These are phyloP conservation scores for Shiraia sp. DNA, from an alignment of 2,329 filamentous ascomycete species.

Conservation along the genomic window DNA sequence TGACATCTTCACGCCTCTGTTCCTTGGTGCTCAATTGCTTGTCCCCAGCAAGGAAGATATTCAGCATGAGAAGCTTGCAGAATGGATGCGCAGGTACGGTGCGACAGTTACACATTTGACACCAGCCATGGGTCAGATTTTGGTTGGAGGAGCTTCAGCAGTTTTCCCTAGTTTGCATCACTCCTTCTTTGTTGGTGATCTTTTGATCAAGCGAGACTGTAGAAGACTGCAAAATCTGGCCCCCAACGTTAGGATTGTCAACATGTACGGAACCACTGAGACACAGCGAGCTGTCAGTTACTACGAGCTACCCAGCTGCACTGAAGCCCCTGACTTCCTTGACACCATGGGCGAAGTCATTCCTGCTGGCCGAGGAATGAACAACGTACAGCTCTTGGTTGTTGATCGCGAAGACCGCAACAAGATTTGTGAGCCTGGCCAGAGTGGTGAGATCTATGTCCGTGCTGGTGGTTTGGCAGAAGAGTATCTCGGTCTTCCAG, in stretches of 20 bases:
- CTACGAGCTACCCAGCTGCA: constrained; percentile 72
- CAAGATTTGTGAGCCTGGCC: constrained; percentile 75
- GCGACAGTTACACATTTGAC: constrained; percentile 87
- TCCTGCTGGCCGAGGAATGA: constrained; percentile 83
- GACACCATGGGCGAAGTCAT: constrained; percentile 74
- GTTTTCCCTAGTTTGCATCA: constrained; percentile 76
- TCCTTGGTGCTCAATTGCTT: constrained; percentile 78
- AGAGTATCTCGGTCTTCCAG: constrained; percentile 68
- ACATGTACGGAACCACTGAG: constrained; percentile 90
- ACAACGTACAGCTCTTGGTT: constrained; percentile 85
- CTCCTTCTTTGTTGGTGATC: constrained; percentile 90
- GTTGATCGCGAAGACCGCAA: constrained; percentile 70
- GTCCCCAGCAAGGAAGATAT: constrained; percentile 84
- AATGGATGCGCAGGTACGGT: constrained; percentile 80
- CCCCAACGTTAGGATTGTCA: constrained; percentile 73
- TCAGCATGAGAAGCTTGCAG: constrained; percentile 78
- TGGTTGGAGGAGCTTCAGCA: constrained; percentile 80
- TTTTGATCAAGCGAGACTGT: constrained; percentile 85
- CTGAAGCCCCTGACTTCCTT: constrained; percentile 65
- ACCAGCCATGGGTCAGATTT: constrained; percentile 93
- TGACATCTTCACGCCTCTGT: constrained; percentile 90
- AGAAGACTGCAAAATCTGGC: constrained; percentile 74
- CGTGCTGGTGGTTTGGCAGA: constrained; percentile 83
- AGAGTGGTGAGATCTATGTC: constrained; percentile 83
- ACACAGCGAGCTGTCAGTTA: constrained; percentile 81